Percentiles rank a stretch among this genome's conserved stretches.
phyloP scores from a whole-genome alignment of 805 yeast species.

The Komagataella kurtzmanii region DNA sequence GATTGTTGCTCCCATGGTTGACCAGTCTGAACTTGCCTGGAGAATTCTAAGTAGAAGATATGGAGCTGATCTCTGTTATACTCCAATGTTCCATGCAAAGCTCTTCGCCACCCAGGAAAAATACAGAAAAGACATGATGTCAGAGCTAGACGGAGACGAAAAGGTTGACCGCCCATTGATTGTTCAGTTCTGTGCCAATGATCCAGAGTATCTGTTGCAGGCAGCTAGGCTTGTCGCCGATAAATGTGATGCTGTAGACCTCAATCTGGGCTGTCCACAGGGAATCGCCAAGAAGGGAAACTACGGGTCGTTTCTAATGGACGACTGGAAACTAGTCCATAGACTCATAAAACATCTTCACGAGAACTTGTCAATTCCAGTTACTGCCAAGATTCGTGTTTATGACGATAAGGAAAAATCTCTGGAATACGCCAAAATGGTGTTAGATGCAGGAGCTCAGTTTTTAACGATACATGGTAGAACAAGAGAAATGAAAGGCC shows the following conservation, averaged over 20 bases:
- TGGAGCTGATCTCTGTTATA: constrained; percentile 90
- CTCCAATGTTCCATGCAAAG: constrained; percentile 95
- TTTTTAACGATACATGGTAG: constrained; percentile 92
- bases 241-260: constrained; percentile 89
- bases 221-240: constrained; percentile 79
- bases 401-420: constrained; percentile 77
- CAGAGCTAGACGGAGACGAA: constrained; percentile 57
- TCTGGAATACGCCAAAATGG: constrained; percentile 77
- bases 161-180: constrained; percentile 70
- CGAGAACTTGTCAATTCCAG: constrained; percentile 66
- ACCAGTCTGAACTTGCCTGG: constrained; percentile 94
- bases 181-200: constrained; percentile 95
- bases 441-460: constrained; percentile 88
- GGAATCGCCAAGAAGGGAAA: constrained; percentile 92
- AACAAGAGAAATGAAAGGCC: constrained; percentile 96
- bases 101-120: constrained; percentile 75
- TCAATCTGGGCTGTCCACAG: constrained; percentile 96
- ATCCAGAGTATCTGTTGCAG: constrained; percentile 65
- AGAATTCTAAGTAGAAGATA: constrained; percentile 70
- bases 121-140: constrained; percentile 67
- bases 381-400: constrained; percentile 90
- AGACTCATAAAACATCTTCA: constrained; percentile 63
- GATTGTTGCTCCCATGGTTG: constrained; percentile 98
- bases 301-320: constrained; percentile 94
- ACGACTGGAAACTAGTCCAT: constrained; percentile 81